A percentile compares a stretch with the other conserved stretches of the same genome.
These are phyloP conservation scores for Gliomastix tumulicola DNA, from an alignment of 2,329 filamentous ascomycete species.

Conservation along the genomic window DNA sequence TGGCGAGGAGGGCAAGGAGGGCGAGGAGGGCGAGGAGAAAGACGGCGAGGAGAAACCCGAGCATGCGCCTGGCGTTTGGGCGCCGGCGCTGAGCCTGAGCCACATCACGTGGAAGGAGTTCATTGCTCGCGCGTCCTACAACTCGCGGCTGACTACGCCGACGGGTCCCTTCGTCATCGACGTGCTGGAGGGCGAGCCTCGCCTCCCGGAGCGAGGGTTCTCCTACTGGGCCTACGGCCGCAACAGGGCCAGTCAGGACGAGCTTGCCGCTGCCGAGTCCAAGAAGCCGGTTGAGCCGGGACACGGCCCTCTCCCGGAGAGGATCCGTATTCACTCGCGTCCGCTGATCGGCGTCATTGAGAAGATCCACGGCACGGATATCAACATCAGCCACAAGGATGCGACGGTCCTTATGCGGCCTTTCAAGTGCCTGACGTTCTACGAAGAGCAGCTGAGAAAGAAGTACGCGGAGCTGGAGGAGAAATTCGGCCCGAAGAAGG, in stretches of 20 bases:
- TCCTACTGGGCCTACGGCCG: too few species aligned
- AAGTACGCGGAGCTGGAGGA: not conserved
- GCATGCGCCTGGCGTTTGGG: too few species aligned
- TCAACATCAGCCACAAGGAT: constrained; percentile 1
- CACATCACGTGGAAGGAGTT: too few species aligned
- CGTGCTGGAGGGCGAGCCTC: not conserved
- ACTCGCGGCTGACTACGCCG: too few species aligned
- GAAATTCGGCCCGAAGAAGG: not conserved
- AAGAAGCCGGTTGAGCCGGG: too few species aligned
- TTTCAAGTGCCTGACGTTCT: constrained; percentile 4
- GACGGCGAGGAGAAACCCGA: too few species aligned
- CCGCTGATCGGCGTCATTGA: constrained; percentile 3
- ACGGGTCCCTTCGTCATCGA: too few species aligned
- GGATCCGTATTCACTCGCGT: constrained; percentile 6
- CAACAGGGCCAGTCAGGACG: not conserved
- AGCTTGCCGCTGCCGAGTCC: not conserved
- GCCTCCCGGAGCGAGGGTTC: too few species aligned
- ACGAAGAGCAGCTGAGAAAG: constrained; percentile 2
- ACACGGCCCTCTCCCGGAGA: constrained; percentile 1
- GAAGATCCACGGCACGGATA: constrained; percentile 1
- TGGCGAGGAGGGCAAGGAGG: too few species aligned
- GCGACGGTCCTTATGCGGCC: constrained; percentile 4
- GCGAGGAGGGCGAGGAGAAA: too few species aligned
- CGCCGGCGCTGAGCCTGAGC: too few species aligned
- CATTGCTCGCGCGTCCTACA: too few species aligned